Evolutionary conservation across 208 protist species (phyloP).

Genomic region (Leishmania mexicana): DNA sequence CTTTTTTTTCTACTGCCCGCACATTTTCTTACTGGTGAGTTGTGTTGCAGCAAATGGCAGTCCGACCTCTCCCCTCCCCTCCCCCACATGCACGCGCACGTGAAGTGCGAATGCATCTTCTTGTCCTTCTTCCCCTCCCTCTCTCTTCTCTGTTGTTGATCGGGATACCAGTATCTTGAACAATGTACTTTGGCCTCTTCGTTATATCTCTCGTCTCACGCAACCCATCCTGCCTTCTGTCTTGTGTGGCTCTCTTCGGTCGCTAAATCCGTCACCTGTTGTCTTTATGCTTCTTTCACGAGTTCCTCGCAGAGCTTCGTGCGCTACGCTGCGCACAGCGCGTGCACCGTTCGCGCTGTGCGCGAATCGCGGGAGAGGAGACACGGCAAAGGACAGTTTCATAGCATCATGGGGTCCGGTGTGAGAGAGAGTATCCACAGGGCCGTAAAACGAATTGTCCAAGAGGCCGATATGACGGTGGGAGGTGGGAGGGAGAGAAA

Average conservation of each 20-base stretch:
- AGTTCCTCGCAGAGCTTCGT: not conserved
- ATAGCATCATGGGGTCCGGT: not conserved
- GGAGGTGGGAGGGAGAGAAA: not conserved
- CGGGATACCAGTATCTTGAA: not conserved
- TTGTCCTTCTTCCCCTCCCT: not conserved
- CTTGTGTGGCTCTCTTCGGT: not conserved
- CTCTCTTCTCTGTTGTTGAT: not conserved
- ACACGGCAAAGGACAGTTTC: not conserved
- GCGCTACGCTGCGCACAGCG: not conserved
- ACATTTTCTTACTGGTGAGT: not conserved
- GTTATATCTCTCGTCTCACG: not conserved
- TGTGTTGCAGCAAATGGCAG: not conserved
- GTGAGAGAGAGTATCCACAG: not conserved
- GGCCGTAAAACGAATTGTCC: not conserved
- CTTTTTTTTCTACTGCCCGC: not conserved
- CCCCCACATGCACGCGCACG: not conserved
- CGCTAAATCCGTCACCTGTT: not conserved
- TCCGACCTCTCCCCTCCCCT: not conserved
- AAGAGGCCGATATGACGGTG: not conserved
- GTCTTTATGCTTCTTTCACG: not conserved
- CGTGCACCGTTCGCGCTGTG: not conserved
- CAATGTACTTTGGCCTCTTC: not conserved
- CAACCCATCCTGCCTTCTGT: not conserved
- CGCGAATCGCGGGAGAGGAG: not conserved
- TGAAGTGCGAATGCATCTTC: not conserved